A percentile compares a stretch with the other conserved stretches of the same genome.
Evolutionary conservation across 2,329 filamentous ascomycete species (phyloP).

Genomic region (Diaporthe sp.): DNA sequence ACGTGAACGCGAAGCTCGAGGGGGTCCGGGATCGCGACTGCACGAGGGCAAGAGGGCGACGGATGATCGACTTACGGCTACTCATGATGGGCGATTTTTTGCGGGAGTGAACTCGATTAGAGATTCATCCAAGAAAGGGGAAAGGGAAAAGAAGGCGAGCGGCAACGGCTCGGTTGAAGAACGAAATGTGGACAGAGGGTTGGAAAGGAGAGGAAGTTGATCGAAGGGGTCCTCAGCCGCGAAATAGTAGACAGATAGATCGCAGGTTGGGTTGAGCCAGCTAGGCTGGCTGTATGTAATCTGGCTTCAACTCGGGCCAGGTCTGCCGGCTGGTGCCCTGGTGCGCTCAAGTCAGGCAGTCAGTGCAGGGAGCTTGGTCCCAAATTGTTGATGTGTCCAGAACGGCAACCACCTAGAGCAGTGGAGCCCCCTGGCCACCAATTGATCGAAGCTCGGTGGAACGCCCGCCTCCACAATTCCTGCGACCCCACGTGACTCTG

Average conservation of each 20-base stretch:
- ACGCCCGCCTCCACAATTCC: not conserved
- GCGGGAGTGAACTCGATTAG: conserved; percentile 42
- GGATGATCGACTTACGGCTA: conserved; percentile 62
- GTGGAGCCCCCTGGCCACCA: conserved; percentile 11
- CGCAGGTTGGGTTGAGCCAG: conserved; percentile 12
- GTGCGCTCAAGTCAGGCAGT: conserved; percentile 4
- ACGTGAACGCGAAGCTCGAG: conserved; percentile 37
- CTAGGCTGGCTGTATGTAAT: conserved; percentile 45
- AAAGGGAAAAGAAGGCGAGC: conserved; percentile 51
- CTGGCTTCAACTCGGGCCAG: conserved; percentile 46
- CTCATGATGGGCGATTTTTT: conserved; percentile 62
- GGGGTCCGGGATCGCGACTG: conserved; percentile 21
- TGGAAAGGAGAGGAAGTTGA: conserved; percentile 45
- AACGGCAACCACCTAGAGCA: conserved; percentile 24
- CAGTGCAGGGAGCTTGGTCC: conserved; percentile 37
- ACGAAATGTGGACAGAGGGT: conserved; percentile 44
- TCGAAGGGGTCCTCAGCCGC: conserved; percentile 36
- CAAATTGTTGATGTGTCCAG: conserved; percentile 48
- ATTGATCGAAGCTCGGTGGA: conserved; percentile 12
- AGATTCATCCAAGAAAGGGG: conserved; percentile 44
- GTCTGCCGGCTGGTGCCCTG: not conserved
- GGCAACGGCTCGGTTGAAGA: conserved; percentile 49
- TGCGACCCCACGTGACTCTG: conserved; percentile 38
- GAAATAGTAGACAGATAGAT: conserved; percentile 25
- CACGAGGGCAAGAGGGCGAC: conserved; percentile 24